These are phyloP conservation scores for Cordyceps farinosa DNA, from an alignment of 2,329 filamentous ascomycete species.

Conservation along the genomic window DNA sequence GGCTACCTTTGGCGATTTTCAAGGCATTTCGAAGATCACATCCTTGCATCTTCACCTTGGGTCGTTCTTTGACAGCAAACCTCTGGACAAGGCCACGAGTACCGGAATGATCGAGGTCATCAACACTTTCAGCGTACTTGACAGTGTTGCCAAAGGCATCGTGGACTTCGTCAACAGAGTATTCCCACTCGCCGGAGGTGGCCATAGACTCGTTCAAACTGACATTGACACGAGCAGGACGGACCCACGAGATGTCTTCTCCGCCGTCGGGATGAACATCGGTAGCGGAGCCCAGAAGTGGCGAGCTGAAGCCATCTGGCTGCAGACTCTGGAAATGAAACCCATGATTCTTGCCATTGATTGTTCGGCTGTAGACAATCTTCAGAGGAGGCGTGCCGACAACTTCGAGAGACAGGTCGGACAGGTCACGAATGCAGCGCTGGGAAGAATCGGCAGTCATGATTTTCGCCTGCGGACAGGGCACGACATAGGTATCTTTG, in stretches of 20 bases:
- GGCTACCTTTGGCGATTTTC: slow-evolving; percentile 73
- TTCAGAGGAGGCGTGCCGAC: slow-evolving; percentile 86
- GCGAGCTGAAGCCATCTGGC: slow-evolving; percentile 79
- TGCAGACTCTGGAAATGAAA: slow-evolving; percentile 93
- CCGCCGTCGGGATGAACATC: slow-evolving; percentile 58
- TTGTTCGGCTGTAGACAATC: slow-evolving; percentile 84
- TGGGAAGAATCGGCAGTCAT: slow-evolving; percentile 58
- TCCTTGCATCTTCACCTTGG: slow-evolving; percentile 64
- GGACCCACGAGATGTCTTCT: slow-evolving; percentile 77
- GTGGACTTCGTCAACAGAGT: slow-evolving; percentile 85
- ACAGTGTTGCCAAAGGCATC: slow-evolving; percentile 87
- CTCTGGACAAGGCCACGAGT: slow-evolving; percentile 65
- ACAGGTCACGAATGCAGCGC: slow-evolving; percentile 83
- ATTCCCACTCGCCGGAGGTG: slow-evolving; percentile 76
- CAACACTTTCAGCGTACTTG: slow-evolving; percentile 63
- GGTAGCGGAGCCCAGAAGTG: slow-evolving; percentile 61
- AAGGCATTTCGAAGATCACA: slow-evolving; percentile 80
- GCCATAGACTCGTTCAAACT: slow-evolving; percentile 87
- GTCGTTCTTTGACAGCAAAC: slow-evolving; percentile 84
- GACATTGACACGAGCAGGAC: slow-evolving; percentile 69
- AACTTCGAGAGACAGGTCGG: slow-evolving; percentile 78
- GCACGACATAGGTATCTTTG: slow-evolving; percentile 78
- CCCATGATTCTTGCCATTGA: slow-evolving; percentile 78
- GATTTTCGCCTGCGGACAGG: slow-evolving; percentile 77
- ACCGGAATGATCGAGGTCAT: slow-evolving; percentile 66